Evolutionary conservation across 768 basidiomycete genomes (phyloP).

Genomic region (Porphyrellus cyaneotinctus): DNA sequence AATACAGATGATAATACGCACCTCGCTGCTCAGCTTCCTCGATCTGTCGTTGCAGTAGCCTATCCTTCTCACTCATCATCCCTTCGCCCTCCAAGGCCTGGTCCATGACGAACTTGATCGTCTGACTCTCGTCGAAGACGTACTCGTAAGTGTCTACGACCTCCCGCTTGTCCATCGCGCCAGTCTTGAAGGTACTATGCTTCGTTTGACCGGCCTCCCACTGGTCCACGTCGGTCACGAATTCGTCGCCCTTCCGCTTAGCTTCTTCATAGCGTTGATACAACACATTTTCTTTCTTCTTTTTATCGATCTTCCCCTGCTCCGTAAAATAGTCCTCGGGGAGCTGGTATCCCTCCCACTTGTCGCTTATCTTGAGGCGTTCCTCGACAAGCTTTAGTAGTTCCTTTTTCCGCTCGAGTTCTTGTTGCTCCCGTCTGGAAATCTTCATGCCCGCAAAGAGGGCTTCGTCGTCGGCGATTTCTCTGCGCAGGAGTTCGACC

Average conservation of each 20-base stretch:
- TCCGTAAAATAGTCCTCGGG: conserved; percentile 99
- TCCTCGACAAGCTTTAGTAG: conserved; percentile 90
- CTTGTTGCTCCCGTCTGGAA: conserved; percentile 74
- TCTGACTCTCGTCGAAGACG: conserved; percentile 97
- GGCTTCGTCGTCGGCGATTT: conserved; percentile 91
- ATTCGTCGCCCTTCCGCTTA: conserved; percentile 87
- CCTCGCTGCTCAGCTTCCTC: conserved; percentile 89
- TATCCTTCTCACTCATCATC: conserved; percentile 79
- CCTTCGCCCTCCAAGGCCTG: conserved; percentile 62
- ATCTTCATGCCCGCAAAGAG: conserved; percentile 90
- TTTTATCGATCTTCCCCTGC: conserved; percentile 96
- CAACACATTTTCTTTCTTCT: conserved; percentile 88
- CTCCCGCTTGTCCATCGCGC: conserved; percentile 86
- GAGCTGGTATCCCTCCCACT: conserved; percentile 91
- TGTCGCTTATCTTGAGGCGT: conserved; percentile 90
- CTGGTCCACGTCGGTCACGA: conserved; percentile 94
- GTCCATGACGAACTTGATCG: conserved; percentile 93
- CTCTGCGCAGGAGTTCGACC: conserved; percentile 86
- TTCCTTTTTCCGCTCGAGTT: conserved; percentile 91
- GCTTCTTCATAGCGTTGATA: conserved; percentile 95
- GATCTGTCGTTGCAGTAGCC: conserved; percentile 79
- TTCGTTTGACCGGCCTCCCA: conserved; percentile 93
- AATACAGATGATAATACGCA: conserved; percentile 34
- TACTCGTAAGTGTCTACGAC: conserved; percentile 89
- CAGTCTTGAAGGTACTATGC: conserved; percentile 85